Percentiles rank a stretch among this genome's conserved stretches.
phyloP scores from a whole-genome alignment of 176 grass and related monocot species.

The Chloris gayana region DNA sequence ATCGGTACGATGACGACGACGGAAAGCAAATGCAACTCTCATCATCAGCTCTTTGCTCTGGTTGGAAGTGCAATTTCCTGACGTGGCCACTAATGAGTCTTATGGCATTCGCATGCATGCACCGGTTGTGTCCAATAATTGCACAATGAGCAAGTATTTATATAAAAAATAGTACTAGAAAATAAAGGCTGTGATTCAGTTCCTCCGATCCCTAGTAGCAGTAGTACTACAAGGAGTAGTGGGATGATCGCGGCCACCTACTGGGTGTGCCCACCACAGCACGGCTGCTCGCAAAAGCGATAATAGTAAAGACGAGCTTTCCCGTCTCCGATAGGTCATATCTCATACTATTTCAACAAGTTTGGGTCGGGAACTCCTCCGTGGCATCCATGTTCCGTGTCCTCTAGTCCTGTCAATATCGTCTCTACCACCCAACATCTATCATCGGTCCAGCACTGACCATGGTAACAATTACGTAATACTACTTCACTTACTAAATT shows the following conservation, averaged over 20 bases:
- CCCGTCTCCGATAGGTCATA: not conserved
- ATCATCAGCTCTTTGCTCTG: not conserved
- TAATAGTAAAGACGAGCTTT: not conserved
- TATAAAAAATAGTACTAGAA: not conserved
- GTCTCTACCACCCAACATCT: too few species aligned
- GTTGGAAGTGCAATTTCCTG: slow-evolving; percentile 16
- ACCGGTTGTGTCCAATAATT: slow-evolving; percentile 26
- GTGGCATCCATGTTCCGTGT: not conserved
- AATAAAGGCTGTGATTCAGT: slow-evolving; percentile 1
- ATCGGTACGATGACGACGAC: not conserved
- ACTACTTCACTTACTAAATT: too few species aligned
- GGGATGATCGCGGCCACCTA: slow-evolving; percentile 11
- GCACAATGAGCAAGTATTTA: not conserved
- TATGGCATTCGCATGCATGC: not conserved
- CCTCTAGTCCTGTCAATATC: too few species aligned
- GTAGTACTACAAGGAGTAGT: not conserved
- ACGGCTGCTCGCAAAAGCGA: not conserved
- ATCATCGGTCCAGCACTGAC: too few species aligned
- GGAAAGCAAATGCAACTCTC: not conserved
- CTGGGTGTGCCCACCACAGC: not conserved
- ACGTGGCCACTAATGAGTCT: slow-evolving; percentile 15
- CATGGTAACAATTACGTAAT: too few species aligned
- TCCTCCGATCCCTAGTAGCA: not conserved
- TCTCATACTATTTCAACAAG: not conserved
- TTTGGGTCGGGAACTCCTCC: not conserved